A percentile compares a stretch with the other conserved stretches of the same genome.
These are phyloP conservation scores for Rhizophlyctis rosea DNA, from an alignment of 192 early-diverging fungal genomes.

Conservation along the genomic window DNA sequence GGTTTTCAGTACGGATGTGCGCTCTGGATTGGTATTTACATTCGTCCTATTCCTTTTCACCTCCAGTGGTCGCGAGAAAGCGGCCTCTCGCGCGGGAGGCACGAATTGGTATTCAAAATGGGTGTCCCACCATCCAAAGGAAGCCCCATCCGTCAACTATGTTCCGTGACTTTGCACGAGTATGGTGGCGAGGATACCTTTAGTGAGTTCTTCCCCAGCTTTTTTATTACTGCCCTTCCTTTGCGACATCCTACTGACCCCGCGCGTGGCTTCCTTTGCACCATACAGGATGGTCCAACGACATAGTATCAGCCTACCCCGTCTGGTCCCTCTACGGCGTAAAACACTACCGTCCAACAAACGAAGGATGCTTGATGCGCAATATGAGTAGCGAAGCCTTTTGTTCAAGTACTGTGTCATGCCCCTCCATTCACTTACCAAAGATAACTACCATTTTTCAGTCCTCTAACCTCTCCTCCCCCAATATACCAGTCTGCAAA, in stretches of 20 bases:
- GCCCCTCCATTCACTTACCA: no score
- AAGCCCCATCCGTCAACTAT: conserved; percentile 58
- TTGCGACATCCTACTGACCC: no score
- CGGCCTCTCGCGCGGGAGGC: conserved; percentile 42
- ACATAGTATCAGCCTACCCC: conserved; percentile 50
- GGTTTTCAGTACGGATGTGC: no score
- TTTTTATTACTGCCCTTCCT: no score
- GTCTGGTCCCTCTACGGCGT: conserved; percentile 38
- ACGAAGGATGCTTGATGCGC: conserved; percentile 62
- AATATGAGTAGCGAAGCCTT: conserved; percentile 51
- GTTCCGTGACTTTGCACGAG: conserved; percentile 55
- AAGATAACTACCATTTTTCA: neutral
- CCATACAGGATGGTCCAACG: conserved; percentile 32
- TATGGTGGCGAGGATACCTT: conserved; percentile 37
- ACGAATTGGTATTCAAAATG: conserved; percentile 46
- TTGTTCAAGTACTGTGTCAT: conserved; percentile 28
- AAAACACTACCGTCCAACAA: conserved; percentile 51
- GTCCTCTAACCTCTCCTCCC: neutral
- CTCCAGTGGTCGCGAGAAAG: no score
- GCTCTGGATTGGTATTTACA: no score
- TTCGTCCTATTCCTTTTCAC: no score
- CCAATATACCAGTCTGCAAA: conserved; percentile 43
- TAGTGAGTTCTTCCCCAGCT: conserved; percentile 38
- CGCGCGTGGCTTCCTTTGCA: no score
- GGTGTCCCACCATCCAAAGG: conserved; percentile 28